Evolutionary conservation across 139 green algal genomes (phyloP).

Genomic region (Tetraselmis striata): DNA sequence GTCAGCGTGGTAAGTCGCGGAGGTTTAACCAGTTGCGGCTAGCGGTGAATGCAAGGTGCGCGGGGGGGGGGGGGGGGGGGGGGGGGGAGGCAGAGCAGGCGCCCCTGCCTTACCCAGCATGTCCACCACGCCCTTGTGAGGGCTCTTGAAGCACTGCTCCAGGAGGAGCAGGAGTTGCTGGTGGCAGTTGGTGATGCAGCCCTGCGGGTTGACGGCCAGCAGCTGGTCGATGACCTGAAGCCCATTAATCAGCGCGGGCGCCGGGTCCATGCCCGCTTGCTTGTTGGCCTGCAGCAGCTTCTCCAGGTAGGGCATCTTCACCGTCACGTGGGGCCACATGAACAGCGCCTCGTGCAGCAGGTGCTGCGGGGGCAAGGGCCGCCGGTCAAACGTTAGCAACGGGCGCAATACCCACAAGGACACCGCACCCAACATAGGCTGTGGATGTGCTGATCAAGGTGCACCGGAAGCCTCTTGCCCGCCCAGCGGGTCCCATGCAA

Average conservation of each 20-base stretch:
- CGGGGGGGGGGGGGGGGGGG: too few species aligned
- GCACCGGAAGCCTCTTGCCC: too few species aligned
- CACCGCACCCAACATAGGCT: too few species aligned
- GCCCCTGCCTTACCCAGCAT: slow-evolving; percentile 27
- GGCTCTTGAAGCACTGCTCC: slow-evolving; percentile 34
- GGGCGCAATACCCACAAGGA: too few species aligned
- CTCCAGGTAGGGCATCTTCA: slow-evolving; percentile 78
- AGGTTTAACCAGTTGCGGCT: too few species aligned
- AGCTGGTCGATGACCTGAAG: slow-evolving; percentile 28
- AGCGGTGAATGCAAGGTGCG: too few species aligned
- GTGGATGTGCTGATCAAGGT: too few species aligned
- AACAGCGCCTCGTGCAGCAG: slow-evolving; percentile 34
- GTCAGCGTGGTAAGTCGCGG: too few species aligned
- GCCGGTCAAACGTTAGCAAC: too few species aligned
- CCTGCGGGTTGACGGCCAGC: slow-evolving; percentile 26
- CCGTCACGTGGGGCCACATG: slow-evolving; percentile 37
- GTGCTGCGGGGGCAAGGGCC: background rate
- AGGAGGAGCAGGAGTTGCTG: slow-evolving; percentile 37
- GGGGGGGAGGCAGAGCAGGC: slow-evolving; percentile 13
- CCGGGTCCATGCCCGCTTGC: slow-evolving; percentile 15
- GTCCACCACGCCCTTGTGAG: slow-evolving; percentile 17
- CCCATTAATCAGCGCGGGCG: slow-evolving; percentile 41
- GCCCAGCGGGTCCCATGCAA: too few species aligned
- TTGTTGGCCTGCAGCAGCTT: slow-evolving; percentile 38
- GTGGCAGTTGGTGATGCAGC: slow-evolving; percentile 23